Evolutionary conservation across 2,329 filamentous ascomycete species (phyloP).

Genomic region (Stenocarpella maydis): DNA sequence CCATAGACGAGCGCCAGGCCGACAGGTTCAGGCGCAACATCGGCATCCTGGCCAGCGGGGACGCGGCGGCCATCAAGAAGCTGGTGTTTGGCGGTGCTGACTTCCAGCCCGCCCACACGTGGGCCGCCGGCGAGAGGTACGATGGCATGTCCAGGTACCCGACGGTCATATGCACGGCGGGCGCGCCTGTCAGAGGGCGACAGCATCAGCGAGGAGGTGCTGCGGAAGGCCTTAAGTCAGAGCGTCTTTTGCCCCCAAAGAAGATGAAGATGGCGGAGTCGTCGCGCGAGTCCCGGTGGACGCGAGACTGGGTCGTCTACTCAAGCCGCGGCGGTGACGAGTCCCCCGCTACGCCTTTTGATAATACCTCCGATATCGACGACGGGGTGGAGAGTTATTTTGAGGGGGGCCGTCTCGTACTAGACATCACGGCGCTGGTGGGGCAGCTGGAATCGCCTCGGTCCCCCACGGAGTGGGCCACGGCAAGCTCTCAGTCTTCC

Average conservation of each 20-base stretch:
- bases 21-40: background rate
- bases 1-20: background rate
- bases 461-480: background rate
- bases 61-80: background rate
- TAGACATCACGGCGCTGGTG: background rate
- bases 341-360: background rate
- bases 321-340: no score
- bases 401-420: background rate
- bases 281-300: no score
- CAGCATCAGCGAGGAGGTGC: fast-evolving
- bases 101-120: background rate
- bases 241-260: background rate
- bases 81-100: background rate
- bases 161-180: background rate
- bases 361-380: no score
- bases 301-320: background rate
- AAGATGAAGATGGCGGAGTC: background rate
- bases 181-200: no score
- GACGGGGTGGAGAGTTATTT: no score
- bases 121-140: background rate
- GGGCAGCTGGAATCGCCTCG: background rate
- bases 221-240: no score
- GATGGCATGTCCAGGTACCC: background rate
- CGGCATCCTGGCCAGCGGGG: no score
- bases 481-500: background rate